Percentiles rank a stretch among this genome's conserved stretches.
Conservation (phyloP, 805 yeast genomes). For the Metschnikowia lochheadii region DNA sequence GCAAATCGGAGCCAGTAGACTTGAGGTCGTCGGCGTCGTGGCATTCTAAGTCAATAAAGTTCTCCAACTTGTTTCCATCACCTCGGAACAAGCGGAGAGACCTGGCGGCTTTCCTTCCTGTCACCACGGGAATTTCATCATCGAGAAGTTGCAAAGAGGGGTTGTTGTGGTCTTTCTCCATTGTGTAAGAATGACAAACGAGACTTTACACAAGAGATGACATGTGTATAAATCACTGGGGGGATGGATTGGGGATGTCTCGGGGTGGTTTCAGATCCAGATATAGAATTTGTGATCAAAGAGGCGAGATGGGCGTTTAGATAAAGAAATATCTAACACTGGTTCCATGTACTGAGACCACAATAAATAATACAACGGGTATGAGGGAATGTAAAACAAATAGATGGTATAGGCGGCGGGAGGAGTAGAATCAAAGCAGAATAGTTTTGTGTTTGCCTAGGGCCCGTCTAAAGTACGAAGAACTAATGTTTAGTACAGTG, state of each 20-base stretch:
- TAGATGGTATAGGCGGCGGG: background rate
- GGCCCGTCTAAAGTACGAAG: background rate
- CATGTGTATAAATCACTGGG: background rate
- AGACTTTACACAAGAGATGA: background rate
- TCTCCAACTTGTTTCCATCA: slow-evolving; percentile 13
- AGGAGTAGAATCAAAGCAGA: background rate
- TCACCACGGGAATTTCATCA: slow-evolving; percentile 21
- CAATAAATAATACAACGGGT: background rate
- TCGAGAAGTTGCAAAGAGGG: slow-evolving; percentile 10
- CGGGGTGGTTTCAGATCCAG: background rate
- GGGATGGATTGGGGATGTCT: background rate
- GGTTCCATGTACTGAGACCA: background rate
- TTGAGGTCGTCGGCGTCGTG: slow-evolving; percentile 6
- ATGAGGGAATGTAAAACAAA: background rate
- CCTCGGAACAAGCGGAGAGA: slow-evolving; percentile 51
- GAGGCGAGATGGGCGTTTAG: background rate
- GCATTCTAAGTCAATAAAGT: slow-evolving; percentile 8
- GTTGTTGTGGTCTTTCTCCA: slow-evolving; percentile 2
- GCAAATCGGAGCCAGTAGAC: slow-evolving; percentile 4
- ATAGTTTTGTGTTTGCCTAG: background rate
- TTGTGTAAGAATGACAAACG: background rate
- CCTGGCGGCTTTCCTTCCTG: slow-evolving; percentile 57
- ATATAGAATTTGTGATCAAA: background rate
- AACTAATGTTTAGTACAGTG: background rate
- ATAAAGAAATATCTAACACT: background rate